These are phyloP conservation scores for Zasmidium cellare DNA, from an alignment of 2,329 filamentous ascomycete genomes.

Conservation along the genomic window DNA sequence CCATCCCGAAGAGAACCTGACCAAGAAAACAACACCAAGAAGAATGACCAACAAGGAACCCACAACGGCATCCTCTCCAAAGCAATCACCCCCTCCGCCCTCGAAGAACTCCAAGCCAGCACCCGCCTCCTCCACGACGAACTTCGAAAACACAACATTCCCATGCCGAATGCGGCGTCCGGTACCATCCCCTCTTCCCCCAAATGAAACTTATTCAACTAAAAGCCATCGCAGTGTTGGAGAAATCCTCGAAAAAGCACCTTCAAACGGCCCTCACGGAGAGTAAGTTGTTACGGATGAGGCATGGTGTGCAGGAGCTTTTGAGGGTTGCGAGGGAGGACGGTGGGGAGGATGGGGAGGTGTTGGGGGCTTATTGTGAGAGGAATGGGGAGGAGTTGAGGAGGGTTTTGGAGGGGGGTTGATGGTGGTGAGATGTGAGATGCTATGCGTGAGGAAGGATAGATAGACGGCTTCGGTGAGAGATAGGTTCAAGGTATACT, in stretches of 20 bases:
- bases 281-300: background rate
- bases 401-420: background rate
- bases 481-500: too few species aligned
- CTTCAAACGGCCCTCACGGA: background rate
- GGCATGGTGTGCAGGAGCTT: background rate
- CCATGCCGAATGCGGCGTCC: background rate
- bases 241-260: background rate
- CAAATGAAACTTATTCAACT: background rate
- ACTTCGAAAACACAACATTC: background rate
- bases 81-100: background rate
- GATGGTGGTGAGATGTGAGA: too few species aligned
- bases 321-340: background rate
- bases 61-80: background rate
- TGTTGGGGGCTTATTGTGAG: background rate
- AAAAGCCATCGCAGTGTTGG: background rate
- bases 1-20: background rate
- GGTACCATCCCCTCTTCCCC: background rate
- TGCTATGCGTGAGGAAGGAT: too few species aligned
- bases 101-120: background rate
- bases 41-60: background rate
- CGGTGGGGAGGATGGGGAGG: background rate
- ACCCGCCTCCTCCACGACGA: background rate
- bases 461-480: too few species aligned
- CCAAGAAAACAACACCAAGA: background rate
- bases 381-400: background rate